A percentile compares a stretch with the other conserved stretches of the same genome.
These are phyloP conservation scores for Akanthomyces uredinophilus DNA, from an alignment of 2,329 filamentous ascomycete genomes.

Conservation along the genomic window DNA sequence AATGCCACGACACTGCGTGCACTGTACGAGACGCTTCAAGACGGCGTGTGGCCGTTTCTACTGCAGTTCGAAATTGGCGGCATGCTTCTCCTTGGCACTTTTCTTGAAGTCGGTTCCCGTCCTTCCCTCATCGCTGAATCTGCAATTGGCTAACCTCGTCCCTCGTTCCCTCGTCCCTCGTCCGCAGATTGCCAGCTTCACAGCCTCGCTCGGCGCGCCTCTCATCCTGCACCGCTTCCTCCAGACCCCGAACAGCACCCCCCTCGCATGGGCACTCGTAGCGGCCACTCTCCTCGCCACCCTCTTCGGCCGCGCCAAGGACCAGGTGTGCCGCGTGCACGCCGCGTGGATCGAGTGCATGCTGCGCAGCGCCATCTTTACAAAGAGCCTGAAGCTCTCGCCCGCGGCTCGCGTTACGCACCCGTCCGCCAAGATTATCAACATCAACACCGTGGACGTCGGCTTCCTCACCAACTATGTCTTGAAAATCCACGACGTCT, in stretches of 20 bases:
- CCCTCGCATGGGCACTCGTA: not conserved
- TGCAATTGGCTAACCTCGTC: not conserved
- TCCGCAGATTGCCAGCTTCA: not conserved
- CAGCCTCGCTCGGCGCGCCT: not conserved
- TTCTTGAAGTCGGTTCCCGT: not conserved
- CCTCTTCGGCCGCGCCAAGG: conserved; percentile 9
- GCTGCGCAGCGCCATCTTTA: conserved; percentile 12
- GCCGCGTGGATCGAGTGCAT: conserved; percentile 13
- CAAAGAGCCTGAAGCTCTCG: conserved; percentile 8
- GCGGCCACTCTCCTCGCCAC: not conserved
- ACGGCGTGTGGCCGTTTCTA: not conserved
- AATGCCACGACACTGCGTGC: not conserved
- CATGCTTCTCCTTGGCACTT: conserved; percentile 4
- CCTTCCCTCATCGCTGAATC: too few relatives aligned
- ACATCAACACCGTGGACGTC: conserved; percentile 11
- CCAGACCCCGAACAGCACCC: not conserved
- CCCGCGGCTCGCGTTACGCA: not conserved
- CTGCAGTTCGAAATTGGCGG: conserved; percentile 13
- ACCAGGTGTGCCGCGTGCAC: conserved; percentile 13
- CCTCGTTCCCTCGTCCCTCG: too few relatives aligned
- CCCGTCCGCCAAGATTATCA: conserved; percentile 13
- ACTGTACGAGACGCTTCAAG: not conserved
- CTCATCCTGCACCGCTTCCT: conserved; percentile 10
- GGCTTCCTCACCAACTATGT: conserved; percentile 12
- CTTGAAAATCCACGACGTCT: conserved; percentile 12